Percentiles rank a stretch among this genome's conserved stretches.
Evolutionary conservation across 2,329 filamentous ascomycete genomes (phyloP).

Genomic region (Xylaria sp.): DNA sequence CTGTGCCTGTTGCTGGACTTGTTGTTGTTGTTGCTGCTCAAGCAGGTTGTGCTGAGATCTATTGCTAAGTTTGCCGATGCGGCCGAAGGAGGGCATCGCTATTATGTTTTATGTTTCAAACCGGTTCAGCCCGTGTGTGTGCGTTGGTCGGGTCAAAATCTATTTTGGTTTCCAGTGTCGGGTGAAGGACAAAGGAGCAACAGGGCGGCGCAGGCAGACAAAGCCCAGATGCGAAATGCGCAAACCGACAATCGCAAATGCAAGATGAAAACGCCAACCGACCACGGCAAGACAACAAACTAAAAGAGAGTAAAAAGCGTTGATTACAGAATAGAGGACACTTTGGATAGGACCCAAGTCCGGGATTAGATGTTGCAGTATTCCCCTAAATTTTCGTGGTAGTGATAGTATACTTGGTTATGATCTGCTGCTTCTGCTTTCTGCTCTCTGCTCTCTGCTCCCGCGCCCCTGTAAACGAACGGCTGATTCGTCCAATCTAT

Average conservation of each 20-base stretch:
- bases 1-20: slow-evolving; percentile 49
- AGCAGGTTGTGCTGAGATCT: slow-evolving; percentile 64
- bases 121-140: slow-evolving; percentile 23
- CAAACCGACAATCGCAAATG: slow-evolving; percentile 26
- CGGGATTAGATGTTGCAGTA: slow-evolving; percentile 18
- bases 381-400: slow-evolving; percentile 19
- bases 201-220: slow-evolving; percentile 31
- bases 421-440: slow-evolving; percentile 8
- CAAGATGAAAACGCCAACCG: slow-evolving; percentile 1
- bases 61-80: slow-evolving; percentile 61
- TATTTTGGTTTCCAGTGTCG: slow-evolving; percentile 27
- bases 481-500: slow-evolving; percentile 13
- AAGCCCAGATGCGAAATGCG: slow-evolving; percentile 32
- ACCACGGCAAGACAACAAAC: slow-evolving; percentile 9
- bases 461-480: slow-evolving; percentile 13
- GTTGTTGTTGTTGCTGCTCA: slow-evolving; percentile 54
- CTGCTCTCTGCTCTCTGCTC: background rate
- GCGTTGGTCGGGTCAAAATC: slow-evolving; percentile 26
- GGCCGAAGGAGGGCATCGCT: slow-evolving; percentile 65
- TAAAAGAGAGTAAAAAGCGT: background rate
- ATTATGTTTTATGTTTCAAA: slow-evolving; percentile 33
- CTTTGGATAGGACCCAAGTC: slow-evolving; percentile 18
- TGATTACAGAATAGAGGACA: slow-evolving; percentile 8
- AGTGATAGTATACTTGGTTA: slow-evolving; percentile 4
- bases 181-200: slow-evolving; percentile 29